A percentile compares a stretch with the other conserved stretches of the same genome.
Evolutionary conservation across 2,329 filamentous ascomycete species (phyloP).

Genomic region (Colletotrichum truncatum): DNA sequence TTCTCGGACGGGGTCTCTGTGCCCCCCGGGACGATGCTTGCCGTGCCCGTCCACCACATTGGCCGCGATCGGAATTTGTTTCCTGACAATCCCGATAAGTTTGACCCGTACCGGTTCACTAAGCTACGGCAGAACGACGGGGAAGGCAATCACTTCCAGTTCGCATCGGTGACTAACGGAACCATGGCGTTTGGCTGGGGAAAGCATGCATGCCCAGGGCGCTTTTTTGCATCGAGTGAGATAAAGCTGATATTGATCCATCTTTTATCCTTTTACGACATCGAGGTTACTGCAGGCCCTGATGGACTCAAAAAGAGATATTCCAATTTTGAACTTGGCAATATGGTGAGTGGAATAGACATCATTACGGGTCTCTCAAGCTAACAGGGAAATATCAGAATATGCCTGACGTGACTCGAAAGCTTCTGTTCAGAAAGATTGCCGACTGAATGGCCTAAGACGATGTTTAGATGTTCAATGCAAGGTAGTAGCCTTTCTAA

Average conservation of each 20-base stretch:
- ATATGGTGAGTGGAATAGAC: no score
- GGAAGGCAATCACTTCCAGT: no score
- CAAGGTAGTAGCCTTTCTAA: no score
- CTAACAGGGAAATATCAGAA: no score
- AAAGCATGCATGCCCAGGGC: slow-evolving; percentile 49
- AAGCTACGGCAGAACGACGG: neutral
- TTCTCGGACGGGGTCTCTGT: slow-evolving; percentile 63
- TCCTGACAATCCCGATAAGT: slow-evolving; percentile 41
- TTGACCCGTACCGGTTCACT: neutral
- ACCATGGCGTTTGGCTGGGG: slow-evolving; percentile 48
- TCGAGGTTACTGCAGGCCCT: no score
- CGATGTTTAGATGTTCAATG: no score
- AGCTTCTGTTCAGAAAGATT: no score
- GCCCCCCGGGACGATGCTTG: slow-evolving; percentile 52
- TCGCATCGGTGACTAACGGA: slow-evolving; percentile 47
- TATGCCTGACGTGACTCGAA: no score
- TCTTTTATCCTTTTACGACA: slow-evolving; percentile 50
- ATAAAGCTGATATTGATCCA: slow-evolving; percentile 53
- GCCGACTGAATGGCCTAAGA: no score
- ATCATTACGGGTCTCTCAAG: no score
- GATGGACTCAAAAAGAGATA: no score
- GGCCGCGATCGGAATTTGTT: slow-evolving; percentile 44
- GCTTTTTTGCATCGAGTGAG: slow-evolving; percentile 54
- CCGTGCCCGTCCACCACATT: slow-evolving; percentile 48
- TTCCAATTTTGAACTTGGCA: no score